Conservation (phyloP, 2,329 filamentous ascomycete species). For the Apiospora malaysiana region DNA sequence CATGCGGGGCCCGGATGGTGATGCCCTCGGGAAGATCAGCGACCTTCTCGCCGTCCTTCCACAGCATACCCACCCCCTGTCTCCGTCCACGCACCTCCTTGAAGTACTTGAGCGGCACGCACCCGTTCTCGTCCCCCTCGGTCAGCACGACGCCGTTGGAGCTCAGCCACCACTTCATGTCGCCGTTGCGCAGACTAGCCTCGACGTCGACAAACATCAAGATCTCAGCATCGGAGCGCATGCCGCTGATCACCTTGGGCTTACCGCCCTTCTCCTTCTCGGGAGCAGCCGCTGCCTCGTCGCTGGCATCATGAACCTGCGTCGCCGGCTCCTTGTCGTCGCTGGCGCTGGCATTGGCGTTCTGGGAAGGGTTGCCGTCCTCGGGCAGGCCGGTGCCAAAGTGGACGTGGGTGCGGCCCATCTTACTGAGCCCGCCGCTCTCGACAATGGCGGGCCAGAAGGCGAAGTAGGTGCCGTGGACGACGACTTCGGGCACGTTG, state of each 20-base stretch:
- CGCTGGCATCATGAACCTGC: slow-evolving; percentile 24
- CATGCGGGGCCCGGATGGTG: slow-evolving; percentile 52
- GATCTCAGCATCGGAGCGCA: slow-evolving; percentile 78
- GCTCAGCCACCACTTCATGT: slow-evolving; percentile 77
- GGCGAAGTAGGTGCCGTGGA: slow-evolving; percentile 89
- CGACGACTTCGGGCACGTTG: slow-evolving; percentile 69
- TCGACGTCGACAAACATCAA: slow-evolving; percentile 78
- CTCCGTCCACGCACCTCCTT: slow-evolving; percentile 70
- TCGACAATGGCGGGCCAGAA: slow-evolving; percentile 78
- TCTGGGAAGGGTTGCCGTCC: slow-evolving; percentile 29
- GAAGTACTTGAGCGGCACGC: slow-evolving; percentile 73
- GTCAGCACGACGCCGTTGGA: slow-evolving; percentile 79
- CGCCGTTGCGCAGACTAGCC: slow-evolving; percentile 64
- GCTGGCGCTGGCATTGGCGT: slow-evolving; percentile 28
- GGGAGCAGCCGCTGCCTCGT: slow-evolving; percentile 26
- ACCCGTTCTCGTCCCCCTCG: slow-evolving; percentile 61
- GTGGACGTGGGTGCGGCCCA: slow-evolving; percentile 89
- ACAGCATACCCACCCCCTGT: slow-evolving; percentile 67
- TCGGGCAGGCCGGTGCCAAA: slow-evolving; percentile 76
- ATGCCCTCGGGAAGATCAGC: slow-evolving; percentile 70
- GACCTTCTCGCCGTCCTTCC: slow-evolving; percentile 71
- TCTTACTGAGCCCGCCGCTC: slow-evolving; percentile 78
- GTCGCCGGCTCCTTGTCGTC: neutral
- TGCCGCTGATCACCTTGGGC: slow-evolving; percentile 72
- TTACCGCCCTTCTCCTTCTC: slow-evolving; percentile 28